phyloP scores from a whole-genome alignment of 305 asterid genomes.

The Withania somnifera region DNA sequence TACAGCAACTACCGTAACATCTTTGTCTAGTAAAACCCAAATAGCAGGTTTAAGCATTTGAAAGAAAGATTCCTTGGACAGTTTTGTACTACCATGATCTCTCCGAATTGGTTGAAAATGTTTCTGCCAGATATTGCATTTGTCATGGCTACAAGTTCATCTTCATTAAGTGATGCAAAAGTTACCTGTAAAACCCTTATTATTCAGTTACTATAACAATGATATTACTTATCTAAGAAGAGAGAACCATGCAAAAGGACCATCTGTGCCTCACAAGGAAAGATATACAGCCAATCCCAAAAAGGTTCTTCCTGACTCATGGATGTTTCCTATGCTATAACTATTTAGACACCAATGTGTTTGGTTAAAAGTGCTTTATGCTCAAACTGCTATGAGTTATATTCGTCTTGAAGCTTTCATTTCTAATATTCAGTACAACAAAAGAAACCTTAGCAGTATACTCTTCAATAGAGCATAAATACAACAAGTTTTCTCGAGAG shows the following conservation, averaged over 20 bases:
- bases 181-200: not conserved
- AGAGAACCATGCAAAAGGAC: not conserved
- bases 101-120: constrained; percentile 33
- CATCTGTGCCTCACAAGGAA: not conserved
- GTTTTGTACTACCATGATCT: constrained; percentile 5
- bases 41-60: constrained; percentile 61
- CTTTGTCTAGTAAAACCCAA: constrained; percentile 61
- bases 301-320: not conserved
- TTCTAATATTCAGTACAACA: not conserved
- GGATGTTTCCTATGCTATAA: not conserved
- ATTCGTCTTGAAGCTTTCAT: not conserved
- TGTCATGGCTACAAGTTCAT: constrained; percentile 43
- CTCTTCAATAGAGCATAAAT: not conserved
- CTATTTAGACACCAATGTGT: not conserved
- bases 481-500: not conserved
- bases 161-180: constrained; percentile 7
- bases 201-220: not conserved
- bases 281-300: not conserved
- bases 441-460: not conserved
- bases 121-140: constrained; percentile 39
- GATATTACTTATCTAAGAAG: not conserved
- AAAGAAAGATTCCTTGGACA: constrained; percentile 36
- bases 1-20: constrained; percentile 54
- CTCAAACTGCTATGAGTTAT: not conserved
- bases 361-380: not conserved